Evolutionary conservation across 441 rosid species (phyloP), one percentile per base, ranked within the genome.

Genomic region (Aquilaria agallochum): DNA sequence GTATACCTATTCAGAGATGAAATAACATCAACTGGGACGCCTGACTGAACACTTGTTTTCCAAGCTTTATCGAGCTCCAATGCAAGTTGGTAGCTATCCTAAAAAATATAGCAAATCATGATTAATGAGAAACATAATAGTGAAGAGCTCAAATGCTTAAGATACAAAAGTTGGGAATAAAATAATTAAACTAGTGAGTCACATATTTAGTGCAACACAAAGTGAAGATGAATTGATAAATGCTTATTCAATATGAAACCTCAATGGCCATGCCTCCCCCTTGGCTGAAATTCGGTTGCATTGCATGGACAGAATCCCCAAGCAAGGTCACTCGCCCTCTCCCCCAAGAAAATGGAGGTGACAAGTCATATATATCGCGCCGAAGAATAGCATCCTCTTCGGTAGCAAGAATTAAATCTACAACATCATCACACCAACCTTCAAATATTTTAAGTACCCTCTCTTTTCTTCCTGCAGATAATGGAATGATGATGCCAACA

Each of bases 191-290:
- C 27, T 20, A 20, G 27, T 20, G 27, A 20, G 1, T 20, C 27
- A 20, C 1, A 20, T 20, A 20, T 20, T 20, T 47, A 33, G 20
- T 9, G 15, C 51, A 12, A 62, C 52, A 5, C 42, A 3, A 14
- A 33, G 27, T 20, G 27, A 20, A 20, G 49, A 48, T 45, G 3
- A 54, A 53, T 32, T 45, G 31, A 30, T 20, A 32, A 31, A 20
- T 45, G 55, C 32, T 14, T 46, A 46, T 11, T 15, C 47, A 56
- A 31, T 55, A 20, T 20, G 27, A 20, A 20, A 90, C 95, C 88
- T 90, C 97, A 71, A 90, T 86, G 56, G 95, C 97, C 95, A 90
- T 90, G 72, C 97, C 88, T 33, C 95, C 97, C 45, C 95, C 97
- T 80, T 90, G 95, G 32, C 97, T 95, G 84, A 90, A 55, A 67